Evolutionary conservation across 306 rosid species (phyloP).

Genomic region (Astragalus glycyphyllos): DNA sequence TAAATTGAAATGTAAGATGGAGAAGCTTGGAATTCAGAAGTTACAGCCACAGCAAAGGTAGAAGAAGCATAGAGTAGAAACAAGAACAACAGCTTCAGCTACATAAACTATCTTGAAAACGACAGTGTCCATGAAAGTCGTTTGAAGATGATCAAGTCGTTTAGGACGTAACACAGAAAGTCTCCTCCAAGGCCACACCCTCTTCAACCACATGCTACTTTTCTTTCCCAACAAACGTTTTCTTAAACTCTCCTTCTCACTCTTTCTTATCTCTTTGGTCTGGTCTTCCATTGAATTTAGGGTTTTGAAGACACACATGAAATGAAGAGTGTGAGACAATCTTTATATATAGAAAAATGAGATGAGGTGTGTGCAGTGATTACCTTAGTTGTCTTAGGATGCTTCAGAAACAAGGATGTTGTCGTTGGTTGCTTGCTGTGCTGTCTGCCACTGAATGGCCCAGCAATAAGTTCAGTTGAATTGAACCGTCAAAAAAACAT

Average conservation of each 20-base stretch:
- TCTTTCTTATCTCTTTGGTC: conserved; percentile 2
- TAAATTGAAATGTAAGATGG: neutral
- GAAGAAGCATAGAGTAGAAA: conserved; percentile 79
- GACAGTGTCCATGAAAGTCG: conserved; percentile 62
- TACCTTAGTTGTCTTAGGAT: conserved; percentile 41
- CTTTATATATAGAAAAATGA: conserved; percentile 16
- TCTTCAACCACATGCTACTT: conserved; percentile 62
- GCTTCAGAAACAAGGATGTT: conserved; percentile 39
- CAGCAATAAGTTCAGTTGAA: conserved; percentile 2
- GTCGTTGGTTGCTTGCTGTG: neutral
- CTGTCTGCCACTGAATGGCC: conserved; percentile 38
- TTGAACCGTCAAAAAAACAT: neutral
- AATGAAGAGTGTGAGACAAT: neutral
- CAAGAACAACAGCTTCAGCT: conserved; percentile 69
- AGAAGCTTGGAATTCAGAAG: conserved; percentile 42
- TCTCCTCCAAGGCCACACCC: conserved; percentile 58
- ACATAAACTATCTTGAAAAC: conserved; percentile 62
- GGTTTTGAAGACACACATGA: neutral
- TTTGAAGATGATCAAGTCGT: conserved; percentile 52
- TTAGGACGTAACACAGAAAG: conserved; percentile 63
- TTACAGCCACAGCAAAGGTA: conserved; percentile 82
- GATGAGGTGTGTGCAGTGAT: neutral
- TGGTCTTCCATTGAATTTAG: neutral
- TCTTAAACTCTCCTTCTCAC: neutral
- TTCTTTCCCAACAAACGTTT: conserved; percentile 41